phyloP scores from a whole-genome alignment of 192 early-diverging fungal genomes.

The Podila epicladia region DNA sequence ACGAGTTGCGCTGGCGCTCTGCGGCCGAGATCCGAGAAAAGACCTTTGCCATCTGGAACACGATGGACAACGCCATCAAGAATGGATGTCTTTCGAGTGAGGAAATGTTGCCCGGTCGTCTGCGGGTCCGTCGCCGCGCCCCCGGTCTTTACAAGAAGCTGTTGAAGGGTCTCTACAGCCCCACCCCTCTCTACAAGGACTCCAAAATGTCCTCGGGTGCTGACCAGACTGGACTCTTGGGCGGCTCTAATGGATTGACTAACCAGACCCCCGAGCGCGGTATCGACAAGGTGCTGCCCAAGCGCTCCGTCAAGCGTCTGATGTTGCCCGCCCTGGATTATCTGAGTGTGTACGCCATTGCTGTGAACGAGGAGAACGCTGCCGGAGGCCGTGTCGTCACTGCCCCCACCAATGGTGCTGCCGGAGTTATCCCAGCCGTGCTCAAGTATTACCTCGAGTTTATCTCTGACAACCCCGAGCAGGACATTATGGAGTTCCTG shows the following conservation, averaged over 20 bases:
- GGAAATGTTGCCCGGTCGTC: constrained; percentile 78
- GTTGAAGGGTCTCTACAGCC: constrained; percentile 76
- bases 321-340: constrained; percentile 90
- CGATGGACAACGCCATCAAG: constrained; percentile 90
- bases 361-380: constrained; percentile 95
- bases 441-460: constrained; percentile 97
- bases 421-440: constrained; percentile 93
- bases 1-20: constrained; percentile 92
- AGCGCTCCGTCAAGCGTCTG: constrained; percentile 60
- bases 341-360: constrained; percentile 92
- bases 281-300: constrained; percentile 54
- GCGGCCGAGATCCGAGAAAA: constrained; percentile 81
- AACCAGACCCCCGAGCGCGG: constrained; percentile 19
- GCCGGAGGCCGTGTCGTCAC: constrained; percentile 88
- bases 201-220: constrained; percentile 2
- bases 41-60: constrained; percentile 86
- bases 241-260: constrained; percentile 8
- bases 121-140: constrained; percentile 86
- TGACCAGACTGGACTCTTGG: constrained; percentile 1
- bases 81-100: constrained; percentile 74
- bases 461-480: constrained; percentile 84
- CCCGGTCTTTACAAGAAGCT: constrained; percentile 89
- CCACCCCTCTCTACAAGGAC: constrained; percentile 49
- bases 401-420: constrained; percentile 96
- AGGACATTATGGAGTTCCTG: constrained; percentile 91